Evolutionary conservation across 108 stramenopile species (phyloP).

Genomic region (Nannochloropsis granulata): DNA sequence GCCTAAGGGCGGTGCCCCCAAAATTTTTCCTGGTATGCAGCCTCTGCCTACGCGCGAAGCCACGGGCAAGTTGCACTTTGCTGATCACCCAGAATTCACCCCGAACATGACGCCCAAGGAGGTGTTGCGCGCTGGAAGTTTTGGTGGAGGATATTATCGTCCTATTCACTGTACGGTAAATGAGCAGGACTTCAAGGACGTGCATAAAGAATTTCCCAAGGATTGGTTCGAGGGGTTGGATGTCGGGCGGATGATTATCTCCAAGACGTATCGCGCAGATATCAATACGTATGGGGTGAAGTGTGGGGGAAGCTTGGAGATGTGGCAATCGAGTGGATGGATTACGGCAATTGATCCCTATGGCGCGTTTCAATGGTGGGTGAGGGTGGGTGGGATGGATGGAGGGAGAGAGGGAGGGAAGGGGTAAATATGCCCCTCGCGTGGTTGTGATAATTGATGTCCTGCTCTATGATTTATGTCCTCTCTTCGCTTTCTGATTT

Average conservation of each 20-base stretch:
- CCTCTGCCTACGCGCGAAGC: neutral
- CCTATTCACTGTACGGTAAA: slow-evolving; percentile 51
- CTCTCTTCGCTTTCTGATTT: neutral
- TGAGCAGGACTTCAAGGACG: neutral
- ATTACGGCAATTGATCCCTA: slow-evolving; percentile 70
- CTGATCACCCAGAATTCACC: slow-evolving; percentile 50
- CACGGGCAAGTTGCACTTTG: neutral
- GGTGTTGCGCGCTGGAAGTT: slow-evolving; percentile 65
- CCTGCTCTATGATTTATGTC: neutral
- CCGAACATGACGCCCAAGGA: slow-evolving; percentile 89
- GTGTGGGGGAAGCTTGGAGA: slow-evolving; percentile 77
- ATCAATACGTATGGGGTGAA: slow-evolving; percentile 76
- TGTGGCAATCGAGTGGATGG: slow-evolving; percentile 38
- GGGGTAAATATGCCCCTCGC: too few relatives aligned
- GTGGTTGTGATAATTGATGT: too few relatives aligned
- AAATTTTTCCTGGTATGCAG: neutral
- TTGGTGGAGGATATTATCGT: slow-evolving; percentile 91
- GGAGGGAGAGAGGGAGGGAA: too few relatives aligned
- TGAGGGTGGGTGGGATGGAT: neutral
- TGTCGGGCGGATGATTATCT: slow-evolving; percentile 44
- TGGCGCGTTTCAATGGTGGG: slow-evolving; percentile 82
- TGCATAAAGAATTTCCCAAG: neutral
- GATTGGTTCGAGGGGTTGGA: slow-evolving; percentile 42
- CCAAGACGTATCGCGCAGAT: slow-evolving; percentile 41
- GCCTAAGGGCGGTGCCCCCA: neutral